These are phyloP conservation scores for Eimeria necatrix DNA, from an alignment of 169 alveolate species.

Conservation along the genomic window DNA sequence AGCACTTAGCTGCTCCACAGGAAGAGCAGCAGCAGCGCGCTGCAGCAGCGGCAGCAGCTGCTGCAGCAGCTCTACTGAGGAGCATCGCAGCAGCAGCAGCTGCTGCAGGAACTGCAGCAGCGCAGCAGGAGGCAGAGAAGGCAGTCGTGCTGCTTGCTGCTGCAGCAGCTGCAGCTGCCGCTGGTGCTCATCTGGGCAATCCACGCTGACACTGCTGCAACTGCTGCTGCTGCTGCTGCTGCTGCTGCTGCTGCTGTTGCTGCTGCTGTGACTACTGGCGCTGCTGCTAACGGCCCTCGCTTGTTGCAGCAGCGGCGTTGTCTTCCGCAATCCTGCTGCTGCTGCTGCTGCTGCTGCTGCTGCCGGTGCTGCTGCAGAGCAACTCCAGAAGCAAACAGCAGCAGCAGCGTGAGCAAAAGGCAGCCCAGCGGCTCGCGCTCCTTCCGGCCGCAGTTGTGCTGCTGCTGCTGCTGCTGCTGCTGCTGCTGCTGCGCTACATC, in stretches of 20 bases:
- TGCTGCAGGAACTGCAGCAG: background rate
- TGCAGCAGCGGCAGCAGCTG: background rate
- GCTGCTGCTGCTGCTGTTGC: constrained; percentile 27
- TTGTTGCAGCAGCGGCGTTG: background rate
- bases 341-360: background rate
- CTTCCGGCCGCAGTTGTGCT: background rate
- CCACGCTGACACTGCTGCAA: too few species aligned
- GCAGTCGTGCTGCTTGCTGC: too few species aligned
- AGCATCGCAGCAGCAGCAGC: background rate
- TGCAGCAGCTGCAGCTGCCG: too few species aligned
- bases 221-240: too few species aligned
- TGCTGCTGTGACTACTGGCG: background rate
- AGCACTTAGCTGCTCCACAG: background rate
- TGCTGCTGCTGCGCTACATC: too few species aligned
- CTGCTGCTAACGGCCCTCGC: background rate
- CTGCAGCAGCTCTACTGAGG: background rate
- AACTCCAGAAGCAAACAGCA: background rate
- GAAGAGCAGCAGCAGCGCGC: background rate
- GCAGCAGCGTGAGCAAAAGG: background rate
- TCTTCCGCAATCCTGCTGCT: background rate
- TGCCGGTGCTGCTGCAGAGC: background rate
- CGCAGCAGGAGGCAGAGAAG: too few species aligned
- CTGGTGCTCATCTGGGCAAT: too few species aligned
- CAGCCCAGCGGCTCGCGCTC: background rate
- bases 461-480: constrained; percentile 3